Base-by-base conservation (phyloP, 306 rosid genomes). In the Casuarina glauca region DNA sequence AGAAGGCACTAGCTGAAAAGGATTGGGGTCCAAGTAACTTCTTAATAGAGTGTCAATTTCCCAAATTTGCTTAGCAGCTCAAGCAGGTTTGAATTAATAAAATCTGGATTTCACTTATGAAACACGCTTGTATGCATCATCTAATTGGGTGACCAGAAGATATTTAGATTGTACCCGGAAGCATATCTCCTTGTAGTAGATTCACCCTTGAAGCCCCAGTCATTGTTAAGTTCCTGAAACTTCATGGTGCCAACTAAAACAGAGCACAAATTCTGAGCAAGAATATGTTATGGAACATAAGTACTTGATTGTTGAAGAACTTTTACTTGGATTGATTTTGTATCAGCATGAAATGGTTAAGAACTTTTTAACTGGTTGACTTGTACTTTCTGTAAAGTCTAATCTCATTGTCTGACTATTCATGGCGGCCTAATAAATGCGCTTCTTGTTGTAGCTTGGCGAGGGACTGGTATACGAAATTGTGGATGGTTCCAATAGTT, bases 391-490 rank as follows among this genome's bases (percentile, higher is more conserved):
- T 35, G 11, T 54, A 54, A 15, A 46, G 46, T 50, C 54, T 72
- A 49, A 32, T 82, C 51, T 0, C n/a, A 44, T 50, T 60, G 7
- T 49, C 41, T 1, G 19, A 39, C 54, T 1, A 52, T 38, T 6
- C 70, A 5, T 70, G 52, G 41, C 62, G 44, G 39, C 53, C 32
- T 42, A 17, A 17, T 62, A 44, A 1, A 2, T 48, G 75, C 46
- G 38, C 80, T 35, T 41, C 0, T 68, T 62, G 36, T 85, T 63
- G 84, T 88, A 94, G 98, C 95, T 94, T 70, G 98, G 95, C 2
- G 87, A 88, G 77, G 97, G 97, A 76, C 82, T 94, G 88, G 85
- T 92, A 66, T 92, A 89, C 82, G 98, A 94, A 82, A 55, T 60
- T 79, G 95, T 86, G 68, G 95, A 88, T 60, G 97, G 84, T 70